Percentiles rank a stretch among this genome's conserved stretches.
Evolutionary conservation across 345 rosid species (phyloP).

Genomic region (Theobroma cacao): DNA sequence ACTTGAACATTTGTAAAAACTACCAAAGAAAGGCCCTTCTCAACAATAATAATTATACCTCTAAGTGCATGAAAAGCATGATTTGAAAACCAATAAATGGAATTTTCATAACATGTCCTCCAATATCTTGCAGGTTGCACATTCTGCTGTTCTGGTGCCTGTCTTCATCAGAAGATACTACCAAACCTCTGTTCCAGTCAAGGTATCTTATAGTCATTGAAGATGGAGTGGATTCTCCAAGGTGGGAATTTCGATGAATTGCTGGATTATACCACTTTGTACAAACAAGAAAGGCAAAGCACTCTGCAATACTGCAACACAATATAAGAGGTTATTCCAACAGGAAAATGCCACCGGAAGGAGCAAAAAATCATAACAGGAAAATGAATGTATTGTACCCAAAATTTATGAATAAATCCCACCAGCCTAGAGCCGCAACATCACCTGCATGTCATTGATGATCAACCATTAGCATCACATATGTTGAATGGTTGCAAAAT

Average conservation of each 20-base stretch:
- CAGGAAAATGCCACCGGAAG: neutral
- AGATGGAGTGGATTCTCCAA: slow-evolving; percentile 57
- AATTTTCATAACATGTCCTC: slow-evolving; percentile 91
- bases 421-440: slow-evolving; percentile 84
- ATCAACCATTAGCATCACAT: neutral
- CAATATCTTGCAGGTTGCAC: slow-evolving; percentile 74
- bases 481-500: neutral
- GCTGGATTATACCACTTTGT: slow-evolving; percentile 87
- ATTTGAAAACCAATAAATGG: slow-evolving; percentile 70
- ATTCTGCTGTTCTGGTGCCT: slow-evolving; percentile 43
- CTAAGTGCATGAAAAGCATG: slow-evolving; percentile 83
- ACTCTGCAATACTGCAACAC: slow-evolving; percentile 77
- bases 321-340: slow-evolving; percentile 15
- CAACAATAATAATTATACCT: slow-evolving; percentile 41
- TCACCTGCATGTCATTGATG: slow-evolving; percentile 53
- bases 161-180: slow-evolving; percentile 61
- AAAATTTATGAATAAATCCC: slow-evolving; percentile 88
- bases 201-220: slow-evolving; percentile 49
- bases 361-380: slow-evolving; percentile 6
- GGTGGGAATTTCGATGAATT: slow-evolving; percentile 62
- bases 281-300: slow-evolving; percentile 91
- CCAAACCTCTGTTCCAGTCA: slow-evolving; percentile 69
- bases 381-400: slow-evolving; percentile 46
- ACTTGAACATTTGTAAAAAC: neutral
- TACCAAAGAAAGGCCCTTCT: neutral